These are phyloP conservation scores for Setaria viridis DNA, from an alignment of 202 grass and related monocot genomes.

Conservation along the genomic window DNA sequence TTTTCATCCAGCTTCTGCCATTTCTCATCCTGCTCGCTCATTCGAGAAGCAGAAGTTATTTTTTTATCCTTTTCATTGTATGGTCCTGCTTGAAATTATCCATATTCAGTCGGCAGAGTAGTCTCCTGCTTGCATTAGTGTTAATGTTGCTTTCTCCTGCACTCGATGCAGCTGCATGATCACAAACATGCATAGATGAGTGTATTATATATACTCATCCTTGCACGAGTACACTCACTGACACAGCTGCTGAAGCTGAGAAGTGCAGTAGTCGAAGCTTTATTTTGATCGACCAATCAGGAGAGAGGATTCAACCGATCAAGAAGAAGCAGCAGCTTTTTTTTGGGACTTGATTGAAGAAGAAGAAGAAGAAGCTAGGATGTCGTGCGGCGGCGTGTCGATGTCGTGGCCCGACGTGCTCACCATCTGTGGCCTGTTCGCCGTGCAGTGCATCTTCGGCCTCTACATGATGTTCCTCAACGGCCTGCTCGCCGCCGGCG, in stretches of 20 bases:
- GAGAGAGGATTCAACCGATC: neutral
- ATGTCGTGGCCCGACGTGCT: constrained; percentile 34
- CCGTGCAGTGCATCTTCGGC: constrained; percentile 56
- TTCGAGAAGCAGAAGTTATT: neutral
- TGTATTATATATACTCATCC: neutral
- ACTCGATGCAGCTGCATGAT: neutral
- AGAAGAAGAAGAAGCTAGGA: neutral
- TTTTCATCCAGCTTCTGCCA: neutral
- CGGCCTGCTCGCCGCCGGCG: constrained; percentile 49
- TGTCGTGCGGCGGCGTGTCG: constrained; percentile 28
- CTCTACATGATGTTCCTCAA: constrained; percentile 62
- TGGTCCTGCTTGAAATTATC: neutral
- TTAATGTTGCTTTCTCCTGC: neutral
- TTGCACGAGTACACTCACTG: neutral
- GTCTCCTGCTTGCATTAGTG: neutral
- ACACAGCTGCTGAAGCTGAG: neutral
- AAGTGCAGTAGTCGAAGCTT: neutral
- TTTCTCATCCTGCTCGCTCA: neutral
- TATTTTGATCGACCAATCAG: neutral
- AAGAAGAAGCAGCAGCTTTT: neutral
- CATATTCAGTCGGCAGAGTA: neutral
- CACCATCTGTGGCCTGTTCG: constrained; percentile 52
- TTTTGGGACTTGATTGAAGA: no score
- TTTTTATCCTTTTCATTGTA: neutral
- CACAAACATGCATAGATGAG: neutral